Conservation (phyloP, 805 yeast species). For the Saccharomycopsis javanensis region DNA sequence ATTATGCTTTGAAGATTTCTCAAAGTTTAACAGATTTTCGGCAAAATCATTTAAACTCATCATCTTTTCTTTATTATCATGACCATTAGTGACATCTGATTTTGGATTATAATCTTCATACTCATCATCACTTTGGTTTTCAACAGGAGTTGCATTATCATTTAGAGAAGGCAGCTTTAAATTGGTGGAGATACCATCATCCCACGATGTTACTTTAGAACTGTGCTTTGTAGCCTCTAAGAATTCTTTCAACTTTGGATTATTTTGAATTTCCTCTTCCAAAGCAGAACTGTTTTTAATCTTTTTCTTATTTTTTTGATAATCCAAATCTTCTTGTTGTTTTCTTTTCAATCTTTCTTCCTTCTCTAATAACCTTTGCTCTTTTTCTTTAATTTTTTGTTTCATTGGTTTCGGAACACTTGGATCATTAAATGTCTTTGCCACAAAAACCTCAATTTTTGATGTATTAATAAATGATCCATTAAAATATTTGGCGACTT, state of each 20-base stretch:
- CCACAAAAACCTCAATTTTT: slow-evolving; percentile 65
- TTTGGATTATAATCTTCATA: slow-evolving; percentile 29
- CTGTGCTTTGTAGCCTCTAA: slow-evolving; percentile 77
- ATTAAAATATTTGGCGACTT: slow-evolving; percentile 68
- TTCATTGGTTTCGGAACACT: slow-evolving; percentile 59
- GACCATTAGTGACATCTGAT: slow-evolving; percentile 21
- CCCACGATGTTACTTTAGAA: slow-evolving; percentile 66
- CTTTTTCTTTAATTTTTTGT: slow-evolving; percentile 43
- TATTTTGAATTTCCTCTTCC: slow-evolving; percentile 51
- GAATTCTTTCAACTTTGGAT: slow-evolving; percentile 68
- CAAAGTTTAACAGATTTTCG: not conserved
- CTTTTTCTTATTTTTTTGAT: slow-evolving; percentile 28
- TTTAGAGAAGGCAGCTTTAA: not conserved
- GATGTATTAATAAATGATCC: slow-evolving; percentile 77
- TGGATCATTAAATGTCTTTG: slow-evolving; percentile 81
- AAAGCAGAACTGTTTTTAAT: slow-evolving; percentile 26
- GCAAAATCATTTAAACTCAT: slow-evolving; percentile 31
- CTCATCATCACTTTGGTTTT: slow-evolving; percentile 33
- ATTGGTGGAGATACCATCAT: slow-evolving; percentile 36
- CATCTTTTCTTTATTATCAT: slow-evolving; percentile 38
- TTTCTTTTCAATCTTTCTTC: slow-evolving; percentile 39
- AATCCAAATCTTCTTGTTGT: slow-evolving; percentile 32
- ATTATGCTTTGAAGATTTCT: not conserved
- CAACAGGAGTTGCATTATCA: slow-evolving; percentile 18
- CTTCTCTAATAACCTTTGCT: slow-evolving; percentile 35